phyloP scores from a whole-genome alignment of 495 filamentous ascomycete species.

The Parmelia sp. region DNA sequence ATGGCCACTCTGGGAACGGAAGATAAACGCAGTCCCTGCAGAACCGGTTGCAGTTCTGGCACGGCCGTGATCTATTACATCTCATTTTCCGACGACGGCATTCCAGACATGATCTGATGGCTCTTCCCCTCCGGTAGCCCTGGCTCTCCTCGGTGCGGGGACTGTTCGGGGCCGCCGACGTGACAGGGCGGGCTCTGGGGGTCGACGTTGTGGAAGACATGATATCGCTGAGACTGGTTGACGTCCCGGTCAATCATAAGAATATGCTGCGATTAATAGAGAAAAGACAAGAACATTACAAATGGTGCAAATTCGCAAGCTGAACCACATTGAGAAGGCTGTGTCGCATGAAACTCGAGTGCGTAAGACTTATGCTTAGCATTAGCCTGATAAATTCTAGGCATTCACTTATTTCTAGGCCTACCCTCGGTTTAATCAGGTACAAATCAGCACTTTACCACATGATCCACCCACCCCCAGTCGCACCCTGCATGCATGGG shows the following conservation, averaged over 20 bases:
- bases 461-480: neutral
- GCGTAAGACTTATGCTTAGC: neutral
- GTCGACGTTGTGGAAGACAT: neutral
- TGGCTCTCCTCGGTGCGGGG: neutral
- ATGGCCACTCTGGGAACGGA: slow-evolving; percentile 11
- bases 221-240: neutral
- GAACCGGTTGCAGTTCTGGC: slow-evolving; percentile 20
- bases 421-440: neutral
- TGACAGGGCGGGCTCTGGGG: neutral
- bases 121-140: slow-evolving; percentile 4
- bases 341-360: neutral
- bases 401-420: neutral
- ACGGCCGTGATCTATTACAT: slow-evolving; percentile 20
- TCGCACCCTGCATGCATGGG: neutral
- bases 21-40: slow-evolving; percentile 17
- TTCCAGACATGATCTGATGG: slow-evolving; percentile 19
- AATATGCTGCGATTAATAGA: neutral
- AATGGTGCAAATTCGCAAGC: neutral
- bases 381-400: neutral
- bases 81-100: slow-evolving; percentile 21
- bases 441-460: neutral
- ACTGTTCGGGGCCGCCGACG: neutral
- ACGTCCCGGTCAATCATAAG: neutral
- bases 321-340: neutral
- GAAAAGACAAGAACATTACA: neutral